Percentiles rank a stretch among this genome's conserved stretches.
These are phyloP conservation scores for Spergularia marina DNA, from an alignment of 148 eudicot genomes.

Conservation along the genomic window DNA sequence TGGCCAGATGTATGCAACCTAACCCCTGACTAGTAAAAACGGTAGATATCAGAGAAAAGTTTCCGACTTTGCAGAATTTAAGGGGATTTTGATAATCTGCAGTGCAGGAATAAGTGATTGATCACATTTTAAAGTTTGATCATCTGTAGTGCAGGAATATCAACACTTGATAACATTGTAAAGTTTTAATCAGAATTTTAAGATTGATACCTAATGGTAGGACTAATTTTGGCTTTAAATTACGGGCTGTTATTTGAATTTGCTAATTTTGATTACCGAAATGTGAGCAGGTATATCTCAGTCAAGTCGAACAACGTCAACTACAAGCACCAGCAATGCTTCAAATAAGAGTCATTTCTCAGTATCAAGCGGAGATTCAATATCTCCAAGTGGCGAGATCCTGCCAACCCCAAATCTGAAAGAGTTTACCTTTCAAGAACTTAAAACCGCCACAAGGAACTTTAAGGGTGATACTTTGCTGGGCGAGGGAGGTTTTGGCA, in stretches of 20 bases:
- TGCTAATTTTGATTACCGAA: background rate
- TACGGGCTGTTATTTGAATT: background rate
- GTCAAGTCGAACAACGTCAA: conserved; percentile 40
- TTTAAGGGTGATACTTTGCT: conserved; percentile 54
- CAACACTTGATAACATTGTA: too few relatives aligned
- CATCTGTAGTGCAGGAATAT: too few relatives aligned
- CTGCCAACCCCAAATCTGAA: conserved; percentile 48
- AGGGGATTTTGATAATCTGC: background rate
- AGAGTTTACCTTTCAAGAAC: conserved; percentile 47
- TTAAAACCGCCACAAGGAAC: conserved; percentile 55
- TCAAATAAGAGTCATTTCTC: conserved; percentile 55
- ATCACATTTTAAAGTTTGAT: background rate
- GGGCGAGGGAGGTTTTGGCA: conserved; percentile 51
- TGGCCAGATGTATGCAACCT: background rate
- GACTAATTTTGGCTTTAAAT: background rate
- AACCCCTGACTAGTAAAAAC: background rate
- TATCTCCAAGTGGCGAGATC: conserved; percentile 41
- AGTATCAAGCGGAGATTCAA: conserved; percentile 38
- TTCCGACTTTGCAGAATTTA: background rate
- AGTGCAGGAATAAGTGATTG: background rate
- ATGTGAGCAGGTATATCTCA: conserved; percentile 38
- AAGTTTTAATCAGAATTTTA: too few relatives aligned
- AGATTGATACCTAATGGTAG: too few relatives aligned
- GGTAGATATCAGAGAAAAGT: background rate
- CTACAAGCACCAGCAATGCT: conserved; percentile 34